These are phyloP conservation scores for Citeromyces matritensis DNA, from an alignment of 805 yeast genomes.

Conservation along the genomic window DNA sequence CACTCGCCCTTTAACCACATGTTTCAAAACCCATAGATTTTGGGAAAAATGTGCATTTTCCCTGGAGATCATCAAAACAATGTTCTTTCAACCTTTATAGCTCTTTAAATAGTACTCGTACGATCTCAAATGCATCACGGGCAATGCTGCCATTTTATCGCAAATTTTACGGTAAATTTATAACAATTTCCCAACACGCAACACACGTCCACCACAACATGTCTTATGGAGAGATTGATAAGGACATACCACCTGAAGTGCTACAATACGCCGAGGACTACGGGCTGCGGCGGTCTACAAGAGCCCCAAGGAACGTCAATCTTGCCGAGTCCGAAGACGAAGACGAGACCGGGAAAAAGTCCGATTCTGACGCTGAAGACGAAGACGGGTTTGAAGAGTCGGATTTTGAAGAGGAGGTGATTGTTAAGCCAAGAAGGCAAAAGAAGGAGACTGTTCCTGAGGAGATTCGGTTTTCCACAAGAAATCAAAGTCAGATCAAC, in stretches of 20 bases:
- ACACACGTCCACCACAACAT: too few species aligned
- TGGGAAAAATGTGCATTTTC: too few species aligned
- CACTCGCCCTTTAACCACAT: too few species aligned
- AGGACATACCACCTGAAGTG: slow-evolving; percentile 34
- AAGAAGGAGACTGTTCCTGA: slow-evolving; percentile 9
- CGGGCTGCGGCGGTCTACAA: slow-evolving; percentile 64
- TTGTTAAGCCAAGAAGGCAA: slow-evolving; percentile 8
- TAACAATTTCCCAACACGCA: too few species aligned
- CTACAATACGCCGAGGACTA: slow-evolving; percentile 67
- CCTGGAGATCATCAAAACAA: too few species aligned
- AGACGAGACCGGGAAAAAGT: slow-evolving; percentile 13
- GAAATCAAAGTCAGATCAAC: slow-evolving; percentile 60
- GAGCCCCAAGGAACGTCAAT: slow-evolving; percentile 30
- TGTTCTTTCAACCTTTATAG: too few species aligned
- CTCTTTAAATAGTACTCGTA: too few species aligned
- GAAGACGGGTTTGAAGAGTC: slow-evolving; percentile 14
- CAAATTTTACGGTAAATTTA: too few species aligned
- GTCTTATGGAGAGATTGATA: not conserved
- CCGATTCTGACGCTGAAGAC: slow-evolving; percentile 10
- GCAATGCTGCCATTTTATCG: too few species aligned
- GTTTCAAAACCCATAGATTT: too few species aligned
- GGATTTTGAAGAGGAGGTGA: slow-evolving; percentile 19
- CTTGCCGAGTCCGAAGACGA: slow-evolving; percentile 18
- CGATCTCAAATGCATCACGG: too few species aligned
- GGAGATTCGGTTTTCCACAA: slow-evolving; percentile 65